These are phyloP conservation scores for Fagopyrum homotropicum DNA, from an alignment of 148 eudicot species.

Conservation along the genomic window DNA sequence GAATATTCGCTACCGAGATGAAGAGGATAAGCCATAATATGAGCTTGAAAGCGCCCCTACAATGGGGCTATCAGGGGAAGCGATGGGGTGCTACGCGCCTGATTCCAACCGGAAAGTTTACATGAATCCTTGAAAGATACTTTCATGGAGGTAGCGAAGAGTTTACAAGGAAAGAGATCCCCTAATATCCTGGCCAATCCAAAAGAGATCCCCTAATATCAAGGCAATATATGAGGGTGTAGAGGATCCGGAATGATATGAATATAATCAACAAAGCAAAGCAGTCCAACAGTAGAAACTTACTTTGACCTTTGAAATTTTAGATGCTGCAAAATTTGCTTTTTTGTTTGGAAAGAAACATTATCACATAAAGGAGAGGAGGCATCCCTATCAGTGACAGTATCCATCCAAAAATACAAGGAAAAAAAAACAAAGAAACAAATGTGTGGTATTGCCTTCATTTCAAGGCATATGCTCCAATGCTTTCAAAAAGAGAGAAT, in stretches of 20 bases:
- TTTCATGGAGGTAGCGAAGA: conserved; percentile 10
- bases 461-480: not conserved
- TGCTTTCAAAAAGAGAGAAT: not conserved
- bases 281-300: too few relatives aligned
- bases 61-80: not conserved
- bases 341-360: too few relatives aligned
- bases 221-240: too few relatives aligned
- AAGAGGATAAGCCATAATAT: conserved; percentile 54
- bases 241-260: too few relatives aligned
- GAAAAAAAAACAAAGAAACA: too few relatives aligned
- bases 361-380: too few relatives aligned
- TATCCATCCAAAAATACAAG: too few relatives aligned
- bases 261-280: too few relatives aligned
- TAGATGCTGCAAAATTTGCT: too few relatives aligned
- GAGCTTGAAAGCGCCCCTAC: conserved; percentile 23
- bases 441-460: not conserved
- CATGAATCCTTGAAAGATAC: conserved; percentile 7
- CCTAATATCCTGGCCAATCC: not conserved
- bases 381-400: too few relatives aligned
- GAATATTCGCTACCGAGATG: conserved; percentile 55
- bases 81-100: conserved; percentile 13
- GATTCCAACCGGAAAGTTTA: conserved; percentile 1
- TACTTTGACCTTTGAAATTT: too few relatives aligned
- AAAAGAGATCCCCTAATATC: too few relatives aligned
- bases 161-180: not conserved